Evolutionary conservation across 2,329 filamentous ascomycete species (phyloP), one percentile per base, ranked within the genome.

Genomic region (Alternaria panax): DNA sequence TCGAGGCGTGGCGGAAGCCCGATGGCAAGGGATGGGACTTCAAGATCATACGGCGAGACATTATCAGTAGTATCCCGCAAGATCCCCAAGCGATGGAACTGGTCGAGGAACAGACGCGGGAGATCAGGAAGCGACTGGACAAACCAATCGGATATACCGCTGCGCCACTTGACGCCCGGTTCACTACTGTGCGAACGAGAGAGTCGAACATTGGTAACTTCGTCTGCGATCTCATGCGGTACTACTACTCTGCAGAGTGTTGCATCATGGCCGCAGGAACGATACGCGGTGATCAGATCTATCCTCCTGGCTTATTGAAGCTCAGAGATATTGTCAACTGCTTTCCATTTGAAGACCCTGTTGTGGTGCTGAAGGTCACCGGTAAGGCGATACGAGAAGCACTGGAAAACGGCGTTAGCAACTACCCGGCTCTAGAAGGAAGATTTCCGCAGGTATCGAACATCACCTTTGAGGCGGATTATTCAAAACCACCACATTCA

Each of bases 181-280:
- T 97, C 77, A 90, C 88, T 16, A 96, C 92, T 0, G 92, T 96
- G 0, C 85, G 93, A 11, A 81, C 87, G 20, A 83, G 81, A 45
- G 93, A 97, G 78, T 92, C 90, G 54, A 97, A 97, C 72, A 81
- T 96, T 14, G 92, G 91, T 1, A 97, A 97, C 78, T 96, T 96
- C 75, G 90, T 96, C 3, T 95, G 91, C 78, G 93, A 97, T 74
- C 85, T 97, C 24, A 96, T 97, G 92, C 86, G 92, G 7, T 88
- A 88, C 62, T 90, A 96, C 73, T 92, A 97, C 74, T 80, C 84
- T 5, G 88, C 91, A 0, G 93, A 97, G 68, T 96, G 92, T 73
- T 87, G 88, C 28, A 83, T 96, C 63, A 95, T 96, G 88, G 92
- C 91, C 0, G 86, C 90, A 0, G 93, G 93, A 0, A 96, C 93